Evolutionary conservation across 352 stramenopile species (phyloP).

Genomic region (Phytophthora agathidicida): DNA sequence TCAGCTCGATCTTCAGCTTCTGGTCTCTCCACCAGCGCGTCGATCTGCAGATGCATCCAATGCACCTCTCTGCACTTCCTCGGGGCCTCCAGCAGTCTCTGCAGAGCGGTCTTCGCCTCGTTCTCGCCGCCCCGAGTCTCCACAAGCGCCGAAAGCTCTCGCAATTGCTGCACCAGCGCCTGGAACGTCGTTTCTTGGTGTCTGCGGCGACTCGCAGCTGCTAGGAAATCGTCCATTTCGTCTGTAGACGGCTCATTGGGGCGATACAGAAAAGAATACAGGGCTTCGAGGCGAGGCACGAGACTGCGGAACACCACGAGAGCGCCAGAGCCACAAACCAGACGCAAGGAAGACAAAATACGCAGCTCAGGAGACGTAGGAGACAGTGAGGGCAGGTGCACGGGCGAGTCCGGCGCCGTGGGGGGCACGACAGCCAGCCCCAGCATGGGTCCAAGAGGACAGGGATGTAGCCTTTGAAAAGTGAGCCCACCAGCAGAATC

Average conservation of each 20-base stretch:
- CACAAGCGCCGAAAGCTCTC: neutral
- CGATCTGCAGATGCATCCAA: slow-evolving; percentile 36
- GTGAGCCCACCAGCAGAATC: no score
- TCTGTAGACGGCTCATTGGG: neutral
- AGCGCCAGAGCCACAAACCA: neutral
- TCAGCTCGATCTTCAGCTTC: neutral
- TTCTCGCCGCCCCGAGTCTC: neutral
- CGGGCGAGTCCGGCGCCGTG: neutral
- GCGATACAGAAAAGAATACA: neutral
- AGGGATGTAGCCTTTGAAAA: no score
- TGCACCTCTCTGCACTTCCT: slow-evolving; percentile 21
- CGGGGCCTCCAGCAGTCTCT: slow-evolving; percentile 14
- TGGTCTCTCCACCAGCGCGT: slow-evolving; percentile 25
- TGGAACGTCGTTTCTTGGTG: slow-evolving; percentile 20
- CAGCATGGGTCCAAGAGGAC: no score
- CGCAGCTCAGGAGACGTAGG: neutral
- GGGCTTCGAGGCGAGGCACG: slow-evolving; percentile 7
- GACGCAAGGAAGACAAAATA: neutral
- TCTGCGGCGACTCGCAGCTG: neutral
- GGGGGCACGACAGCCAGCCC: neutral
- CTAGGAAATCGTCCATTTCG: slow-evolving; percentile 10
- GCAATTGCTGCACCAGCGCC: slow-evolving; percentile 13
- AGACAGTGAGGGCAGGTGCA: neutral
- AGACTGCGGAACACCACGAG: slow-evolving; percentile 20
- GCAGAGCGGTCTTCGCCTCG: neutral